These are phyloP conservation scores for Salix brachista DNA, from an alignment of 345 rosid genomes.

Conservation along the genomic window DNA sequence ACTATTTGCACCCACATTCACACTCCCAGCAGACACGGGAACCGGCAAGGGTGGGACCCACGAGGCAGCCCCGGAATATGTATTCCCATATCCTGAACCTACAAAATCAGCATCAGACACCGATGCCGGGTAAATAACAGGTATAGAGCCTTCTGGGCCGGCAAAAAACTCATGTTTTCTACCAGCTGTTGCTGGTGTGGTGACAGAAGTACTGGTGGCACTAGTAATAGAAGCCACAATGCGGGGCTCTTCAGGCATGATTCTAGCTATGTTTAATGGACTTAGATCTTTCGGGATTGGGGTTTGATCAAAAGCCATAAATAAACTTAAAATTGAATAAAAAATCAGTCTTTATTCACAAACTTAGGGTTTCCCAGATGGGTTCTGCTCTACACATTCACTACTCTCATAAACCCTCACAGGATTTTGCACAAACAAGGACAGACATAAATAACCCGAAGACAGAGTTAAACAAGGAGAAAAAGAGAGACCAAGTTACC, in stretches of 20 bases:
- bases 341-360: constrained; percentile 9
- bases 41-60: constrained; percentile 41
- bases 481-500: constrained; percentile 12
- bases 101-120: constrained; percentile 43
- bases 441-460: not conserved
- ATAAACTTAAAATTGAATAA: not conserved
- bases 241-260: constrained; percentile 46
- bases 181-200: not conserved
- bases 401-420: constrained; percentile 9
- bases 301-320: constrained; percentile 66
- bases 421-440: not conserved
- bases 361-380: constrained; percentile 21
- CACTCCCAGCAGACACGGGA: constrained; percentile 33
- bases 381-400: constrained; percentile 9
- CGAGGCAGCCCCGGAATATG: constrained; percentile 18
- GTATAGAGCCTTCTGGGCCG: constrained; percentile 31
- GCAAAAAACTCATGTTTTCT: constrained; percentile 34
- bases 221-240: constrained; percentile 20
- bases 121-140: constrained; percentile 42
- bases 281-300: constrained; percentile 41
- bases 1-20: constrained; percentile 30
- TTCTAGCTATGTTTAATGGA: constrained; percentile 39
- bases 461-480: not conserved
- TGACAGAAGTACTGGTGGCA: not conserved
- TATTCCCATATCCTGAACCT: constrained; percentile 43